A percentile compares a stretch with the other conserved stretches of the same genome.
Evolutionary conservation across 1,139 yeast species (phyloP).

Genomic region (Zygosaccharomyces sapae): DNA sequence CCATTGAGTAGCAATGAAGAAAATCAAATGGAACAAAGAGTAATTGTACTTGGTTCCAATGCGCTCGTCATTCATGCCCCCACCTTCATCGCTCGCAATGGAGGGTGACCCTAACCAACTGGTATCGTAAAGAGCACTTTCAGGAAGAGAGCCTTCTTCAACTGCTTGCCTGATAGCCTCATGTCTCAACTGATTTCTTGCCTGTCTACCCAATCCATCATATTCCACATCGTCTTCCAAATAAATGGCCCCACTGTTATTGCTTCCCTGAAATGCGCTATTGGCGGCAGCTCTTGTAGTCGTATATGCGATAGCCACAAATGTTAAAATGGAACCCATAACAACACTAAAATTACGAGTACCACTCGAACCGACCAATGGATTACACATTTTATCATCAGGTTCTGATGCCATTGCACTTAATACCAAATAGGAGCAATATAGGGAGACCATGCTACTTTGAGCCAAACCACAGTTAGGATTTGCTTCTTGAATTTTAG

Average conservation of each 20-base stretch:
- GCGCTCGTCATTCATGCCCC: conserved; percentile 49
- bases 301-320: conserved; percentile 92
- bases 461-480: conserved; percentile 97
- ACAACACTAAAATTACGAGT: conserved; percentile 87
- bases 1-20: conserved; percentile 94
- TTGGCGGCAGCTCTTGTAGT: conserved; percentile 94
- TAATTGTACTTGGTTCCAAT: conserved; percentile 78
- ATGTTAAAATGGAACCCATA: conserved; percentile 89
- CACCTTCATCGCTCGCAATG: conserved; percentile 38
- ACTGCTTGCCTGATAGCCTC: conserved; percentile 93
- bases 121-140: conserved; percentile 75
- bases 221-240: conserved; percentile 38
- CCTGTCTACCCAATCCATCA: conserved; percentile 47
- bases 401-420: conserved; percentile 97
- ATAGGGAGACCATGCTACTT: conserved; percentile 90
- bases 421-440: conserved; percentile 87
- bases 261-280: conserved; percentile 50
- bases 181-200: conserved; percentile 71
- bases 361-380: conserved; percentile 80
- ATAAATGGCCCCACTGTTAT: conserved; percentile 29
- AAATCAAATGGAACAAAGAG: conserved; percentile 81
- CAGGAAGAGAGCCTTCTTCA: conserved; percentile 90
- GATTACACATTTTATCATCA: conserved; percentile 88
- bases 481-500: conserved; percentile 82
- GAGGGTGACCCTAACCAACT: conserved; percentile 43